A percentile compares a stretch with the other conserved stretches of the same genome.
Conservation (phyloP, 140 eudicot genomes). For the Bidens hawaiensis region DNA sequence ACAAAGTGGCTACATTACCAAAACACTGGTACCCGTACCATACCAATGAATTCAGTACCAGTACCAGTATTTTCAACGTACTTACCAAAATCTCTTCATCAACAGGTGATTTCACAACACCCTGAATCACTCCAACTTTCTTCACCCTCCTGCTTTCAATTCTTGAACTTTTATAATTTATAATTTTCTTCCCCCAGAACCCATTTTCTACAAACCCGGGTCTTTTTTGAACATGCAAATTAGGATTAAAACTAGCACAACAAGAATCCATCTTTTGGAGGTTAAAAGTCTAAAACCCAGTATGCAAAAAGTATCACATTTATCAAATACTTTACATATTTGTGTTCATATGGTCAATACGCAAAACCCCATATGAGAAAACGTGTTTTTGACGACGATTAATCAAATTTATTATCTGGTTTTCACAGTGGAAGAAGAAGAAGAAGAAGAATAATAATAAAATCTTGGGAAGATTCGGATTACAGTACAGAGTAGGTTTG, state of each 20-base stretch:
- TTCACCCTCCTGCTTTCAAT: slow-evolving; percentile 24
- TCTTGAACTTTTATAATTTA: slow-evolving; percentile 29
- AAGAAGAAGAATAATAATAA: slow-evolving; percentile 12
- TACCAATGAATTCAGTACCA: no score
- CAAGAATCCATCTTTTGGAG: slow-evolving; percentile 49
- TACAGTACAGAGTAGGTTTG: slow-evolving; percentile 11
- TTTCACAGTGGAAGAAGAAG: neutral
- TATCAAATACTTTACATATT: neutral
- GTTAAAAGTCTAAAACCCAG: slow-evolving; percentile 17
- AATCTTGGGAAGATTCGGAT: slow-evolving; percentile 20
- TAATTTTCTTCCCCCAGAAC: slow-evolving; percentile 54
- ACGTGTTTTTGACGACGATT: slow-evolving; percentile 2
- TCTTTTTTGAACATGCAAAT: slow-evolving; percentile 28
- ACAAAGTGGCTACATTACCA: no score
- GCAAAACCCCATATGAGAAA: neutral
- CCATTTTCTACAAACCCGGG: slow-evolving; percentile 19
- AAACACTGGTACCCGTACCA: no score
- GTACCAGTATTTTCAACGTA: neutral
- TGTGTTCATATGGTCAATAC: neutral
- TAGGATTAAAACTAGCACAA: slow-evolving; percentile 36
- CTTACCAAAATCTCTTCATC: slow-evolving; percentile 60
- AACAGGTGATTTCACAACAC: slow-evolving; percentile 68
- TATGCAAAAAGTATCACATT: slow-evolving; percentile 17
- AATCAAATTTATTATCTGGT: neutral
- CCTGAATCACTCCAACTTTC: slow-evolving; percentile 46